These are phyloP conservation scores for Pseudogymnoascus sp. DNA, from an alignment of 2,329 filamentous ascomycete genomes.

Conservation along the genomic window DNA sequence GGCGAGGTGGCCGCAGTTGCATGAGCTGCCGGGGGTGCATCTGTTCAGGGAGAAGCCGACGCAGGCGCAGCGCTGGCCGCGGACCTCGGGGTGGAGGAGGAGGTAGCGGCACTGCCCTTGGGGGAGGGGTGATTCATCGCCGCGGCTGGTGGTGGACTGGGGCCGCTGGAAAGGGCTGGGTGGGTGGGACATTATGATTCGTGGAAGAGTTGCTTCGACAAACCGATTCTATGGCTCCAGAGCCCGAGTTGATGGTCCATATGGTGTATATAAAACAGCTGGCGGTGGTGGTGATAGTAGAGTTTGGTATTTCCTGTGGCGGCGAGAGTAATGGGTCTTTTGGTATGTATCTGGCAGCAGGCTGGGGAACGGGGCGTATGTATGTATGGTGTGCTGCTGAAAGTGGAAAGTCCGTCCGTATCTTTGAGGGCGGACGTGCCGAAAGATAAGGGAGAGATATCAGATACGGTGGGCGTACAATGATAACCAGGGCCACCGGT, in stretches of 20 bases:
- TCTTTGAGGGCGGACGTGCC: not conserved
- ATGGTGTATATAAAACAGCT: not conserved
- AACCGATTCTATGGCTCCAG: not conserved
- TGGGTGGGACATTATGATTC: not conserved
- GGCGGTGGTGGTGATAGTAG: not conserved
- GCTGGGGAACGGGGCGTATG: not conserved
- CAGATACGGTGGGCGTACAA: not conserved
- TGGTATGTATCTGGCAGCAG: too few species aligned
- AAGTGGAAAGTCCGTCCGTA: not conserved
- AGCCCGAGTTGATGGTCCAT: not conserved
- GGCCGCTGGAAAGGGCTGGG: not conserved
- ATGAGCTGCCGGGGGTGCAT: conserved; percentile 45
- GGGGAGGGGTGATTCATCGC: conserved; percentile 43
- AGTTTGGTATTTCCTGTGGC: not conserved
- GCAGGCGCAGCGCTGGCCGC: conserved; percentile 51
- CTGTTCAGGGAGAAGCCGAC: conserved; percentile 49
- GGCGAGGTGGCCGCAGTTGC: conserved; percentile 52
- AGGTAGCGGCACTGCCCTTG: conserved; percentile 54
- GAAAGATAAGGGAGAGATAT: conserved; percentile 1
- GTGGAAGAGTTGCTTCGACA: not conserved
- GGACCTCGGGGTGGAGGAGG: conserved; percentile 47
- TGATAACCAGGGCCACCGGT: not conserved
- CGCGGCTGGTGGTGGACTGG: conserved; percentile 11
- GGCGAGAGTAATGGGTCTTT: too few species aligned
- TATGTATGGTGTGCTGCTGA: not conserved